Evolutionary conservation across 345 rosid genomes (phyloP).

Genomic region (Ceriops tagal): DNA sequence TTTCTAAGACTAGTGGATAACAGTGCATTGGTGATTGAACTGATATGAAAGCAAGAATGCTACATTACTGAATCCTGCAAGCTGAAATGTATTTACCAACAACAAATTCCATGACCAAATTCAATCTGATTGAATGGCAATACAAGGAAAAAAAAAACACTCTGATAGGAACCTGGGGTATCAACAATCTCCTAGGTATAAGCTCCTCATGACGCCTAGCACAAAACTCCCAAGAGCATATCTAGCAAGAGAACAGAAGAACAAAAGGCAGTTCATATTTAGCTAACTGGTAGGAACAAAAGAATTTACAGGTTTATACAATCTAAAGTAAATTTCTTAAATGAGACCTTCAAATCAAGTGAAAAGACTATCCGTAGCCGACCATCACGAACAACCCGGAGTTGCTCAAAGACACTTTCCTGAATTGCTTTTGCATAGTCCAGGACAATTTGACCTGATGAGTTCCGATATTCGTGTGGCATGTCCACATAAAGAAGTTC

Average conservation of each 20-base stretch:
- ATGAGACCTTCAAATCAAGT: conserved; percentile 76
- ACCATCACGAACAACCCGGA: conserved; percentile 98
- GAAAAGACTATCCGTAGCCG: conserved; percentile 93
- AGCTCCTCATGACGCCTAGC: conserved; percentile 98
- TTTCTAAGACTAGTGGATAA: not conserved
- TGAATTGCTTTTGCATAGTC: conserved; percentile 99
- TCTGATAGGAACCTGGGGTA: conserved; percentile 65
- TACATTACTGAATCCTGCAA: not conserved
- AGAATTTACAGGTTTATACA: not conserved
- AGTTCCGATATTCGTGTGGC: conserved; percentile 83
- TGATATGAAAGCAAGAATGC: too few species aligned
- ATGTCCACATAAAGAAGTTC: conserved; percentile 94
- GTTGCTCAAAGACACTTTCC: conserved; percentile 98
- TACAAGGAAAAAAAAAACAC: too few species aligned
- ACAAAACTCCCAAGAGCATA: conserved; percentile 98
- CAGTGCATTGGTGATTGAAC: not conserved
- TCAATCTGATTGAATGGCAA: too few species aligned
- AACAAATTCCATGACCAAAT: not conserved
- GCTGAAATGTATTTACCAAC: not conserved
- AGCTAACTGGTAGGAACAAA: not conserved
- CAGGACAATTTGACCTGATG: conserved; percentile 90
- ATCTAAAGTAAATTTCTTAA: not conserved
- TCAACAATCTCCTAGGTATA: conserved; percentile 81
- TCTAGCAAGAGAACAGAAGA: conserved; percentile 37
- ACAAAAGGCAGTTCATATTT: not conserved